Base-by-base conservation (phyloP, 163 green algal genomes). In the Prototheca stagnorum region DNA sequence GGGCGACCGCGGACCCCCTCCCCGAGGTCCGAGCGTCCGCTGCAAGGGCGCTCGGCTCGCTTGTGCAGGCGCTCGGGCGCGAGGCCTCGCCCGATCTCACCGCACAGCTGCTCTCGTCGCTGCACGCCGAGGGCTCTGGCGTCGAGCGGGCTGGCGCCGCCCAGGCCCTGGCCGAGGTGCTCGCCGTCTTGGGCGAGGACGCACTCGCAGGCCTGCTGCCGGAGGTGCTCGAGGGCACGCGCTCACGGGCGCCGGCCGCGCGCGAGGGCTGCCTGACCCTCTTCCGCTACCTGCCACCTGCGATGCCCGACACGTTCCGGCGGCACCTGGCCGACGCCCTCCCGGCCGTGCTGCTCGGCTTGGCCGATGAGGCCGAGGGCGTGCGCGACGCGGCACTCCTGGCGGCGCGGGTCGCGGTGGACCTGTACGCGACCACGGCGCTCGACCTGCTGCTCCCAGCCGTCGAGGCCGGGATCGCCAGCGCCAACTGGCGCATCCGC, bases 401-500 rank as follows among this genome's bases (percentile, higher is more conserved):
- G 22, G 82, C 86, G 15, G 86, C 77, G 0, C 68, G 72, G 31
- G 72, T 75, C 17, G 63, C 86, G 24, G 84, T 94, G 15, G 78
- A 93, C 29, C 49, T 81, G 35, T 94, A 86, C 41, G 79, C 81
- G 4, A 44, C 53, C 20, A 68, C 49, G 6, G 68, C 73, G 2
- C 63, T 95, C 47, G 60, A 69, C 16, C 58, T 95, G 57, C 70
- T 98, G 58, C 77, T 98, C 56, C 89, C 89, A 8, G 81, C 82
- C 11, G 77, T 98, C 36, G 85, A 95, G 71, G 63, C 78, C n/a
- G 85, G 84, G 24, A 74, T 93, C 2, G 67, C 80, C 43, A 64
- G 67, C 40, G 67, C 74, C 47, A 94, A 88, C 65, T 96, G 88
- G 88, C 82, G 89, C 57, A 97, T 98, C 67, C 49, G 89, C 5